phyloP scores from a whole-genome alignment of 2,329 filamentous ascomycete genomes.

The Aureobasidium namibiae region DNA sequence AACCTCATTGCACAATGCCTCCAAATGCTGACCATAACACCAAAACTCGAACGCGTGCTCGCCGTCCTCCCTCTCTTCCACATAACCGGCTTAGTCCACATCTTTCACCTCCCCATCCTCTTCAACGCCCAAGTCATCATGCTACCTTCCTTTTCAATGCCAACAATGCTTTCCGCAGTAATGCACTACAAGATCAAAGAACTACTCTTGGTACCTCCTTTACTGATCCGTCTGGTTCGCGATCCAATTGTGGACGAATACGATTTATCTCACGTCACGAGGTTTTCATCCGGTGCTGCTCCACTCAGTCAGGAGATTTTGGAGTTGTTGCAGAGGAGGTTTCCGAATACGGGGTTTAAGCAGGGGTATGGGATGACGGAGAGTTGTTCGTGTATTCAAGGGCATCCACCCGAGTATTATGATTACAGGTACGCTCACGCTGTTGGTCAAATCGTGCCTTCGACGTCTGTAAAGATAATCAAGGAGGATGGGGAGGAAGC shows the following conservation, averaged over 20 bases:
- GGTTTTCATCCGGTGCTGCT: constrained; percentile 54
- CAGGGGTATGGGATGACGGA: constrained; percentile 65
- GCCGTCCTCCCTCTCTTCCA: constrained; percentile 55
- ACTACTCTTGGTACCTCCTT: constrained; percentile 51
- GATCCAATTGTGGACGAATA: constrained; percentile 48
- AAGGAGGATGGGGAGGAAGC: constrained; percentile 48
- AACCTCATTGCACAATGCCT: constrained; percentile 53
- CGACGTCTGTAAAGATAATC: constrained; percentile 53
- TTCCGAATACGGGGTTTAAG: constrained; percentile 53
- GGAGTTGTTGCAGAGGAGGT: constrained; percentile 45
- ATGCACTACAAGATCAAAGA: constrained; percentile 47
- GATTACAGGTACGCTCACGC: constrained; percentile 50
- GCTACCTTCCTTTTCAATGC: constrained; percentile 56
- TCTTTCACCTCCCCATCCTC: constrained; percentile 54
- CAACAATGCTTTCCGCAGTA: constrained; percentile 46
- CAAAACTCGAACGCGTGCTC: constrained; percentile 44
- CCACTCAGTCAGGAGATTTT: constrained; percentile 51
- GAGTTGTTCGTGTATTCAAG: constrained; percentile 54
- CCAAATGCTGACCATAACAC: constrained; percentile 48
- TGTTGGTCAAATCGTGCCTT: constrained; percentile 49
- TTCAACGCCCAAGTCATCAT: constrained; percentile 60
- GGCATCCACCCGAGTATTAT: constrained; percentile 49
- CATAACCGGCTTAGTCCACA: constrained; percentile 56
- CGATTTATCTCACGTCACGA: constrained; percentile 46
- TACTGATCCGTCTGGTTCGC: constrained; percentile 52